phyloP scores from a whole-genome alignment of 164 flowering plant genomes.

The Piper longum region DNA sequence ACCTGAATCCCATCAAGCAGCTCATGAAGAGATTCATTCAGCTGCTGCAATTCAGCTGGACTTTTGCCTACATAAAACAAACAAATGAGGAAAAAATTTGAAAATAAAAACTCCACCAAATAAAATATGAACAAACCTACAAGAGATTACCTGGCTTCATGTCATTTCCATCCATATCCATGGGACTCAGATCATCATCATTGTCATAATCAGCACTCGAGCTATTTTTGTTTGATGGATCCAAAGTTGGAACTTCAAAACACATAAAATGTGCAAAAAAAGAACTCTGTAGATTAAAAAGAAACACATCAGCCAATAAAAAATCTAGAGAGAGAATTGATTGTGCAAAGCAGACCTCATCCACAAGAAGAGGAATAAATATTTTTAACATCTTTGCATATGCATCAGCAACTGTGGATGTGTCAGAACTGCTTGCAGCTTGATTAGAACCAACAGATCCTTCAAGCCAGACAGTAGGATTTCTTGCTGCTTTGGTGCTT shows the following conservation, averaged over 20 bases:
- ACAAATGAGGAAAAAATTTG: neutral
- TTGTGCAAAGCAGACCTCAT: constrained; percentile 47
- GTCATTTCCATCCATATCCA: constrained; percentile 92
- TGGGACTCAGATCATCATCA: constrained; percentile 84
- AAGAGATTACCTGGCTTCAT: constrained; percentile 42
- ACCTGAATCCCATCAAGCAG: constrained; percentile 96
- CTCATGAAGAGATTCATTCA: constrained; percentile 84
- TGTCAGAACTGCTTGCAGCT: constrained; percentile 54
- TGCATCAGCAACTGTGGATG: constrained; percentile 90
- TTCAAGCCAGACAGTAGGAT: constrained; percentile 91
- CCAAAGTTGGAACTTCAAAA: constrained; percentile 96
- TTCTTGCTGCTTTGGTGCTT: constrained; percentile 85
- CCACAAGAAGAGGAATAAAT: constrained; percentile 92
- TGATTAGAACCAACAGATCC: constrained; percentile 67
- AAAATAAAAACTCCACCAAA: neutral
- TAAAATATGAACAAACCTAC: neutral
- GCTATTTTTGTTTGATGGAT: constrained; percentile 47
- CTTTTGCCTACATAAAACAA: constrained; percentile 33
- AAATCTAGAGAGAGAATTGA: constrained; percentile 1
- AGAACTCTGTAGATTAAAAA: constrained; percentile 60
- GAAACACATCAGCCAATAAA: neutral
- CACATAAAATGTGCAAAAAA: constrained; percentile 99
- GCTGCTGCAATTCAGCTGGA: constrained; percentile 55
- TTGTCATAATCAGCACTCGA: constrained; percentile 32
- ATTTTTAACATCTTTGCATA: constrained; percentile 91